Evolutionary conservation across 1,284 basidiomycete species (phyloP).

Genomic region (Cryptococcus amylolentus): DNA sequence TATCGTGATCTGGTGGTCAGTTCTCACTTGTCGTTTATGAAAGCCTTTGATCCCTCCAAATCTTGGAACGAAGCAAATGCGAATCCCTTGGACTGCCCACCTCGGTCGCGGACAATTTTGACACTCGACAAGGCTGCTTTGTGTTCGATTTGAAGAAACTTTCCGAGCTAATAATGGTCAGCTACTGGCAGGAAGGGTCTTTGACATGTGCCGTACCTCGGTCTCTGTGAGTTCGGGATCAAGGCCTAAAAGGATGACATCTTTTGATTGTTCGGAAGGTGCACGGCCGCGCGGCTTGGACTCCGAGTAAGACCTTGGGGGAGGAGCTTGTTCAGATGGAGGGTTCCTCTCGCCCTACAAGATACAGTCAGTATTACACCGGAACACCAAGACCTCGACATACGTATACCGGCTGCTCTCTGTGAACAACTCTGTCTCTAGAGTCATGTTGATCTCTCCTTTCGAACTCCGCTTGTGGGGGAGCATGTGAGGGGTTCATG

Average conservation of each 20-base stretch:
- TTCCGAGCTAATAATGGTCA: conserved; percentile 60
- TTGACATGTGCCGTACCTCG: conserved; percentile 62
- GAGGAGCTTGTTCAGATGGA: background rate
- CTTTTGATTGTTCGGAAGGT: conserved; percentile 35
- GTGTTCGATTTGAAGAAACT: conserved; percentile 67
- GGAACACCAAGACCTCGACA: no score
- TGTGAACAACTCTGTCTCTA: no score
- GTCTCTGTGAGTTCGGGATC: conserved; percentile 84
- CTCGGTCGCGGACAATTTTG: conserved; percentile 88
- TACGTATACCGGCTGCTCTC: no score
- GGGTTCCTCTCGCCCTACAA: no score
- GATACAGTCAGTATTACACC: no score
- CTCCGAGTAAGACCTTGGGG: background rate
- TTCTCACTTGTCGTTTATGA: conserved; percentile 68
- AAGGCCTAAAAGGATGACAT: conserved; percentile 86
- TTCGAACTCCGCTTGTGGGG: no score
- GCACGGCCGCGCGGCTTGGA: background rate
- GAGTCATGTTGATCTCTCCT: no score
- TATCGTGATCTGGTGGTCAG: conserved; percentile 20
- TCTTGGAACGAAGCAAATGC: conserved; percentile 87
- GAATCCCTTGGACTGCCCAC: conserved; percentile 84
- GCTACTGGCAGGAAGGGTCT: background rate
- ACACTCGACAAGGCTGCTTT: conserved; percentile 53
- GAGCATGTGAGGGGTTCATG: no score
- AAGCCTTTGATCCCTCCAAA: conserved; percentile 75